Evolutionary conservation across 495 filamentous ascomycete species (phyloP).

Genomic region (Gamarada debralockiae): DNA sequence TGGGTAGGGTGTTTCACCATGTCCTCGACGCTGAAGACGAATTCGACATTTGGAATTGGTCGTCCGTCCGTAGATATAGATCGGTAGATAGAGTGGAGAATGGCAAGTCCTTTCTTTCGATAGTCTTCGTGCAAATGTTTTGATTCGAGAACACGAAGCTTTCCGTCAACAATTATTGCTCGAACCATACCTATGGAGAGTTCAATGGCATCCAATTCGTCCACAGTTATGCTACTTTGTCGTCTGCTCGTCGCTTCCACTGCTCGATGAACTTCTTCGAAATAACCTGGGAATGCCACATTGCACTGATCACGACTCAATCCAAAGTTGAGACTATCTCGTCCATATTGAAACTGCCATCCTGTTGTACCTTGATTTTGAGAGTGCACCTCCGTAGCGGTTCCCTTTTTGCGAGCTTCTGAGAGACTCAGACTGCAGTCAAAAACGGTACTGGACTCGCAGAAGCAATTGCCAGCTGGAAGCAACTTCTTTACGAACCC

Average conservation of each 20-base stretch:
- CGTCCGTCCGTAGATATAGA: constrained; percentile 36
- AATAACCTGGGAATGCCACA: constrained; percentile 41
- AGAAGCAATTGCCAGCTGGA: background rate
- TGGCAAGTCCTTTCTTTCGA: background rate
- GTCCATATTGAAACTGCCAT: constrained; percentile 24
- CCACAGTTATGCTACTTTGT: background rate
- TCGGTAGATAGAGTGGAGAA: constrained; percentile 23
- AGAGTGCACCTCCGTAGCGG: too few relatives aligned
- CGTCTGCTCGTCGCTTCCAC: constrained; percentile 5
- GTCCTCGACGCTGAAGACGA: constrained; percentile 56
- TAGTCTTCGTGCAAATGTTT: background rate
- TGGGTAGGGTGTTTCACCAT: constrained; percentile 33
- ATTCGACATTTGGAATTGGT: constrained; percentile 55
- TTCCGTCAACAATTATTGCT: constrained; percentile 34
- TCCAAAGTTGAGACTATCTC: constrained; percentile 30
- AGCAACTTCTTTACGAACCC: background rate
- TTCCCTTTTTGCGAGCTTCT: too few relatives aligned
- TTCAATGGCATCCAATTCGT: constrained; percentile 1
- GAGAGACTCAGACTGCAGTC: background rate
- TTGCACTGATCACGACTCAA: constrained; percentile 35
- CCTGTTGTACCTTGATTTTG: too few relatives aligned
- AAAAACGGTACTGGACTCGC: background rate
- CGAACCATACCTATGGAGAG: constrained; percentile 37
- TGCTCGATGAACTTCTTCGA: constrained; percentile 38
- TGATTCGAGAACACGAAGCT: constrained; percentile 24